Evolutionary conservation across 139 green algal species (phyloP), one percentile per base, ranked within the genome.

Genomic region (Haematococcus lacustris): DNA sequence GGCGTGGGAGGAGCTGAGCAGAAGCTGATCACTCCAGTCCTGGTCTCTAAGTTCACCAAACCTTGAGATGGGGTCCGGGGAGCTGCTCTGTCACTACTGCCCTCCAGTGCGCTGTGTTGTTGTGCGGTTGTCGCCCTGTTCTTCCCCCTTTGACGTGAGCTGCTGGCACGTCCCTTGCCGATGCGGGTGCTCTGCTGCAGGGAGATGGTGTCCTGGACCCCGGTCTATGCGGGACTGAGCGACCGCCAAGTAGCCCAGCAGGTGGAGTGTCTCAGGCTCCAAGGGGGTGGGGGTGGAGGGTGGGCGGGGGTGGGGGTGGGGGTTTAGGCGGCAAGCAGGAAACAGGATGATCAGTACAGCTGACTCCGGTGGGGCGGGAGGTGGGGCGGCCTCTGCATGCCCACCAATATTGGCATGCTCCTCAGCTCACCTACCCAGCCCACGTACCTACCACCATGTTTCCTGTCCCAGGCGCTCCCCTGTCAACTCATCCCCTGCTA

Each of bases 191-290:
- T n/a, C n/a, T n/a, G n/a, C n/a, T n/a, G n/a, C n/a, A n/a, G 37
- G 6, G 50, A 64, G 67, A 40, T 57, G 3, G 28, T 47, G 30
- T 43, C 26, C 47, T 35, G 30, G 3, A 26, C 33, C 3, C 50
- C 51, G 23, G 71, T 76, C 2, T 70, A 68, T 9, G 37, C 43
- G 17, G 61, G 35, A 2, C 40, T 60, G 37, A 64, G 37, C 30
- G 59, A 61, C 57, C 37, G 53, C 3, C 66, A 78, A 51, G 73
- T 79, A 13, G 67, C 67, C 43, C 67, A 72, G 67, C 67, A 72
- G 67, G 57, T 64, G 28, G 13, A 33, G 23, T 23, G 57, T 9
- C 23, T 13, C 57, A 37, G n/a, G 23, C 9, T 64, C 5, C 32
- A 30, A 23, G 28, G 23, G 13, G 9, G 57, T 30, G 17, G 43